Base-by-base conservation (phyloP, 495 filamentous ascomycete genomes). In the Hypoxylon lenormandii region DNA sequence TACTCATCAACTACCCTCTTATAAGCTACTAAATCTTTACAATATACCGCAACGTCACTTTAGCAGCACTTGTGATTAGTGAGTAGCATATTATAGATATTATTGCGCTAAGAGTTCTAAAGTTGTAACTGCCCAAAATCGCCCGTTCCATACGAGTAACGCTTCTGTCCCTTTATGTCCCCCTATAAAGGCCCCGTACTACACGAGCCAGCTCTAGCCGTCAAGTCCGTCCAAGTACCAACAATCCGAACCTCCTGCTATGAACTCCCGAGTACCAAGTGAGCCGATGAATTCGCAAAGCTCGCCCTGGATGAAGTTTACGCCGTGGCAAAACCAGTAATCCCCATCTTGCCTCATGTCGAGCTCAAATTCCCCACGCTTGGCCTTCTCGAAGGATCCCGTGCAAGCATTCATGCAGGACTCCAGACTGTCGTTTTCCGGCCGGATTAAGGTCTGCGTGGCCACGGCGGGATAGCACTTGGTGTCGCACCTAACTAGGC, bases 311-410 rank as follows among this genome's bases (percentile, higher is more conserved):
- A 64, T 28, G 52, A 76, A 76, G 49, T 76, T 76, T 1, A 76
- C 71, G n/a, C 74, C 74, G 55, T 74, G 74, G 59, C 74, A 76
- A 51, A 64, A 74, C 74, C 74, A 76, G 40, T 73, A 71, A 13
- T 66, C 64, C 2, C 43, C 22, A 16, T 69, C 54, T 26, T 63
- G 65, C n/a, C 56, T 55, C 26, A 5, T 33, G 16, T 23, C 47
- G n/a, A 63, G 47, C 38, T 59, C 66, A 4, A 19, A 1, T 23
- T 60, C 55, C 5, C 50, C 61, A 7, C 63, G 57, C 26, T 60
- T 63, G 1, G 61, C 61, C 64, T 73, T 75, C 61, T 75, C 73
- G 28, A 69, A 75, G 11, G 70, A 73, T 0, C 73, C 73, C 0
- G 70, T 71, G 37, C 74, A 76, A 1, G 71, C 71, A 0, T 63